phyloP scores from a whole-genome alignment of 1,139 yeast genomes.

The Yamadazyma kanchanaburiensis region DNA sequence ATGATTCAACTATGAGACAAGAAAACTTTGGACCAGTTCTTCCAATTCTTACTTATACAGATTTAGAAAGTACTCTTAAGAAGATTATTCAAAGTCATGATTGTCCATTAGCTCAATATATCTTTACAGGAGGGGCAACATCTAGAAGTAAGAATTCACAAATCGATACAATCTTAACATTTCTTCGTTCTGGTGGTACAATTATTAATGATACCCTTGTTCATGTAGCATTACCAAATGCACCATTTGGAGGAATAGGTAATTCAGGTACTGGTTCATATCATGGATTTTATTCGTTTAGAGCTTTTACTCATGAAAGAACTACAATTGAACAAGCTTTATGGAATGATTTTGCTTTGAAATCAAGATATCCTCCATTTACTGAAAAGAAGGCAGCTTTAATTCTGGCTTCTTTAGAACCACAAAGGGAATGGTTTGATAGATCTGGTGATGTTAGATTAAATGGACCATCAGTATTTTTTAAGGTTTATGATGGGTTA shows the following conservation, averaged over 20 bases:
- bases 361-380: conserved; percentile 71
- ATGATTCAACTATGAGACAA: conserved; percentile 68
- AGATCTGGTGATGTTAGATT: conserved; percentile 32
- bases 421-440: conserved; percentile 32
- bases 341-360: conserved; percentile 58
- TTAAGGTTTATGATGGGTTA: conserved; percentile 30
- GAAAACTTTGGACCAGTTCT: conserved; percentile 87
- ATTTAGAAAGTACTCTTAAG: conserved; percentile 46
- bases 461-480: conserved; percentile 33
- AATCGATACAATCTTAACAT: conserved; percentile 46
- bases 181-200: conserved; percentile 73
- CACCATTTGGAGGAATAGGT: conserved; percentile 95
- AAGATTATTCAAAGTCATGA: conserved; percentile 56
- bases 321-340: conserved; percentile 65
- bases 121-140: conserved; percentile 52
- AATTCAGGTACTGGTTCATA: conserved; percentile 76
- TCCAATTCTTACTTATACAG: conserved; percentile 61
- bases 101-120: conserved; percentile 84
- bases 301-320: conserved; percentile 74
- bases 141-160: conserved; percentile 40
- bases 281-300: conserved; percentile 75
- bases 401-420: conserved; percentile 17
- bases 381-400: conserved; percentile 29
- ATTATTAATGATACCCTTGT: conserved; percentile 69
- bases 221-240: conserved; percentile 66